phyloP scores from a whole-genome alignment of 768 basidiomycete genomes.

The Cyclocybe aegerita region DNA sequence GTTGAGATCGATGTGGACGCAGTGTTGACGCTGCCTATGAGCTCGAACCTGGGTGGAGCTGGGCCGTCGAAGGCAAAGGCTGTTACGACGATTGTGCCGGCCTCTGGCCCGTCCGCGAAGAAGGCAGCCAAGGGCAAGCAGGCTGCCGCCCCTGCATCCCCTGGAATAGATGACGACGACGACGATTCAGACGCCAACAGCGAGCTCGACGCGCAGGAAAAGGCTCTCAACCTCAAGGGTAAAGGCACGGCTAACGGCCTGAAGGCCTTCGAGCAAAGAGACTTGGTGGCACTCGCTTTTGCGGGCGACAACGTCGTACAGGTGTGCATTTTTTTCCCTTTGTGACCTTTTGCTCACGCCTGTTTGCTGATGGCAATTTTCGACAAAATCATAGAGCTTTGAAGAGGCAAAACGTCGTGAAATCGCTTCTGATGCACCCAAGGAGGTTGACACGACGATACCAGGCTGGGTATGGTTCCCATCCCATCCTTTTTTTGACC shows the following conservation, averaged over 20 bases:
- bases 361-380: constrained; percentile 1
- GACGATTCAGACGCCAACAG: constrained; percentile 57
- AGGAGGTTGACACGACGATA: constrained; percentile 84
- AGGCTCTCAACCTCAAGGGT: constrained; percentile 34
- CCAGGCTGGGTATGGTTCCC: constrained; percentile 86
- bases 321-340: constrained; percentile 40
- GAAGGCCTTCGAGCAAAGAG: constrained; percentile 83
- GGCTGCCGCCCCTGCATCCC: constrained; percentile 46
- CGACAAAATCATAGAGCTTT: constrained; percentile 60
- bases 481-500: constrained; percentile 1
- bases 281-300: constrained; percentile 92
- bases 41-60: constrained; percentile 34
- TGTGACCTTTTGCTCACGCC: neutral
- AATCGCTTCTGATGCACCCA: constrained; percentile 85
- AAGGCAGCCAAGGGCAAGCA: constrained; percentile 17
- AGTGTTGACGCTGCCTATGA: constrained; percentile 35
- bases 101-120: neutral
- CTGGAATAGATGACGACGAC: constrained; percentile 40
- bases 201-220: constrained; percentile 73
- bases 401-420: constrained; percentile 80
- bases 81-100: constrained; percentile 32
- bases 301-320: constrained; percentile 96
- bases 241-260: constrained; percentile 47
- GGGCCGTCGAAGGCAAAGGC: constrained; percentile 19
- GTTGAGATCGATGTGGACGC: constrained; percentile 74